Conservation (phyloP, 805 yeast genomes). For the Hagleromyces aurorensis region DNA sequence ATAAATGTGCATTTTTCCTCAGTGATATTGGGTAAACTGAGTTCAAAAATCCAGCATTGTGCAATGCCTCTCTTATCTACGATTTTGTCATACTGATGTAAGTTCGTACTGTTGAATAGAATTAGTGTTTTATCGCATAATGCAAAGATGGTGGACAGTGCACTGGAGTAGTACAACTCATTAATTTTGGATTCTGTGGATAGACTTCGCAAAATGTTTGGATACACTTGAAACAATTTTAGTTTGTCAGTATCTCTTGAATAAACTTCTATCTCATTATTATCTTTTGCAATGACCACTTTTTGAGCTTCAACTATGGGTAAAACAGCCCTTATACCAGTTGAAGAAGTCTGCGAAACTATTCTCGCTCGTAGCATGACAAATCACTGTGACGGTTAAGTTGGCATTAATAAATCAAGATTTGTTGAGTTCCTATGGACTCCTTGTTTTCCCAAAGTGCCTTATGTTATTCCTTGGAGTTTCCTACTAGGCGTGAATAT, state of each 20-base stretch:
- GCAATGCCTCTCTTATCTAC: constrained; percentile 27
- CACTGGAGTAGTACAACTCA: constrained; percentile 19
- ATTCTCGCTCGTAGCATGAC: constrained; percentile 21
- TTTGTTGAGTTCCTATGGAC: too few relatives aligned
- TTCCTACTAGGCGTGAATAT: constrained; percentile 1
- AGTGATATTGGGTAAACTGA: constrained; percentile 1
- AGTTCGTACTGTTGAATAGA: constrained; percentile 24
- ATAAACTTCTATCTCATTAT: constrained; percentile 27
- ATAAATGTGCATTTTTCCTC: constrained; percentile 14
- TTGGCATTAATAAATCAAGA: too few relatives aligned
- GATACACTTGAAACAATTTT: constrained; percentile 25
- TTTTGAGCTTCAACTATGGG: constrained; percentile 22
- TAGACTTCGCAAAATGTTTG: constrained; percentile 18
- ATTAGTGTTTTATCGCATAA: constrained; percentile 20
- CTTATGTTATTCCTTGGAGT: not conserved
- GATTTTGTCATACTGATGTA: constrained; percentile 28
- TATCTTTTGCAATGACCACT: constrained; percentile 20
- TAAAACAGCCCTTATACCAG: constrained; percentile 21
- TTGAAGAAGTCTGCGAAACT: constrained; percentile 12
- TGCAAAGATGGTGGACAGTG: constrained; percentile 25
- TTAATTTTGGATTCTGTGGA: constrained; percentile 15
- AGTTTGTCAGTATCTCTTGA: constrained; percentile 16
- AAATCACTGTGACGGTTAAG: too few relatives aligned
- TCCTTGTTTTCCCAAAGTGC: too few relatives aligned
- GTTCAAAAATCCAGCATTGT: constrained; percentile 21